Percentiles rank a stretch among this genome's conserved stretches.
Conservation (phyloP, 1,139 yeast genomes). For the Pneumocystis jirovecii region DNA sequence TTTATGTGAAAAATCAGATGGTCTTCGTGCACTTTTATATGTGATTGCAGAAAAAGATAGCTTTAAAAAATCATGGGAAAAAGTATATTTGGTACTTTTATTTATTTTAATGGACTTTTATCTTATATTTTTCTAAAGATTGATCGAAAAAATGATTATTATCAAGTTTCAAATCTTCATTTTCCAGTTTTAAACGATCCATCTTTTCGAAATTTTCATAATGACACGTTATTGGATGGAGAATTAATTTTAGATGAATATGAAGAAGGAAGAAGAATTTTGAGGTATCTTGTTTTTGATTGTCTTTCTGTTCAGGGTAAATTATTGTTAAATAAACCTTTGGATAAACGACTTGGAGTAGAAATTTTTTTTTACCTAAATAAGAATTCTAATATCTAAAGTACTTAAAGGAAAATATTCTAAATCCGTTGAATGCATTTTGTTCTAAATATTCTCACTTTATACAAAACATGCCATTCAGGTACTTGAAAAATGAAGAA, state of each 20-base stretch:
- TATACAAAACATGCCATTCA: constrained; percentile 62
- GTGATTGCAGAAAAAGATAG: constrained; percentile 42
- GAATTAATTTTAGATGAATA: constrained; percentile 54
- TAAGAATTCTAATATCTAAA: neutral
- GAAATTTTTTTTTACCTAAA: neutral
- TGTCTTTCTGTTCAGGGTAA: constrained; percentile 72
- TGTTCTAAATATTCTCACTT: constrained; percentile 56
- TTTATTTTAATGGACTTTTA: neutral
- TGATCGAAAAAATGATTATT: constrained; percentile 78
- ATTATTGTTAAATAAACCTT: constrained; percentile 48
- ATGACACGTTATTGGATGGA: constrained; percentile 84
- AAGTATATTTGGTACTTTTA: constrained; percentile 33
- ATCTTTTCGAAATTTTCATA: constrained; percentile 44
- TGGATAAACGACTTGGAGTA: constrained; percentile 68
- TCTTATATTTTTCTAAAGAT: constrained; percentile 23
- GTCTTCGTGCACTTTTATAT: constrained; percentile 68
- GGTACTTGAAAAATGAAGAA: constrained; percentile 17
- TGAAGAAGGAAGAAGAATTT: constrained; percentile 40
- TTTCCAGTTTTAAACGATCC: constrained; percentile 49
- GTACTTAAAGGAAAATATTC: constrained; percentile 61
- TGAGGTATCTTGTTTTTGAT: constrained; percentile 78
- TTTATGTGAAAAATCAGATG: constrained; percentile 95
- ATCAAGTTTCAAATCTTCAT: constrained; percentile 57
- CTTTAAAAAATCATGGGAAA: constrained; percentile 33
- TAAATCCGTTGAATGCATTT: constrained; percentile 63